These are phyloP conservation scores for Platismatia glauca DNA, from an alignment of 495 filamentous ascomycete species.

Conservation along the genomic window DNA sequence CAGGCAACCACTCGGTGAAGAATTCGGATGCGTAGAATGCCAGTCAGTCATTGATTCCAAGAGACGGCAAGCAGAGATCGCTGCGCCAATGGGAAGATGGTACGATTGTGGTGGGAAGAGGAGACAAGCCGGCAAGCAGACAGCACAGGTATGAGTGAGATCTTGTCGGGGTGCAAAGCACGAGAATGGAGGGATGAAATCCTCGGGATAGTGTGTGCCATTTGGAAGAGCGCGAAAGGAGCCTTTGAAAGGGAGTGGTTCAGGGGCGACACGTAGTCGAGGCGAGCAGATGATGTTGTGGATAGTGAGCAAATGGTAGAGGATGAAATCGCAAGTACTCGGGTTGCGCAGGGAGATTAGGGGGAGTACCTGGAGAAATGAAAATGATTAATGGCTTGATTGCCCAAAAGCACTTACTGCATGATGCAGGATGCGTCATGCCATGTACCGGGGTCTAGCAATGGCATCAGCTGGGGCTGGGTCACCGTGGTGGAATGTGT, in stretches of 20 bases:
- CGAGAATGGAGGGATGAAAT: slow-evolving; percentile 6
- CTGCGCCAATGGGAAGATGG: slow-evolving; percentile 7
- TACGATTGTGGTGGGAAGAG: neutral
- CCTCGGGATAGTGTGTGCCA: slow-evolving; percentile 3
- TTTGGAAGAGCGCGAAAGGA: slow-evolving; percentile 1
- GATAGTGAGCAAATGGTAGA: neutral
- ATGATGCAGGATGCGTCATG: slow-evolving; percentile 5
- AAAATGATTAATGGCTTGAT: neutral
- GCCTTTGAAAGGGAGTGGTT: slow-evolving; percentile 1
- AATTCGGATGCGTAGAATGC: neutral
- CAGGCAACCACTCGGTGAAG: neutral
- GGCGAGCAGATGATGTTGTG: neutral
- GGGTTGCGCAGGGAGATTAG: neutral
- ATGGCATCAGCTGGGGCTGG: slow-evolving; percentile 1
- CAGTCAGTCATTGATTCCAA: slow-evolving; percentile 1
- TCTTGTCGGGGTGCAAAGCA: neutral
- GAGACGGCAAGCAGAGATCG: neutral
- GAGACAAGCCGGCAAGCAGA: neutral
- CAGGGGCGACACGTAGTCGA: slow-evolving; percentile 3
- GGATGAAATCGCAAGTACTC: neutral
- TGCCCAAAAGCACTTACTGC: neutral
- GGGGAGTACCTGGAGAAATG: neutral
- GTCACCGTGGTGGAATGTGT: neutral
- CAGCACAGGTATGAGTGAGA: neutral
- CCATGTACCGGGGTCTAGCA: slow-evolving; percentile 7